A percentile compares a stretch with the other conserved stretches of the same genome.
These are phyloP conservation scores for Globisporangium okanoganense DNA, from an alignment of 352 stramenopile species.

Conservation along the genomic window DNA sequence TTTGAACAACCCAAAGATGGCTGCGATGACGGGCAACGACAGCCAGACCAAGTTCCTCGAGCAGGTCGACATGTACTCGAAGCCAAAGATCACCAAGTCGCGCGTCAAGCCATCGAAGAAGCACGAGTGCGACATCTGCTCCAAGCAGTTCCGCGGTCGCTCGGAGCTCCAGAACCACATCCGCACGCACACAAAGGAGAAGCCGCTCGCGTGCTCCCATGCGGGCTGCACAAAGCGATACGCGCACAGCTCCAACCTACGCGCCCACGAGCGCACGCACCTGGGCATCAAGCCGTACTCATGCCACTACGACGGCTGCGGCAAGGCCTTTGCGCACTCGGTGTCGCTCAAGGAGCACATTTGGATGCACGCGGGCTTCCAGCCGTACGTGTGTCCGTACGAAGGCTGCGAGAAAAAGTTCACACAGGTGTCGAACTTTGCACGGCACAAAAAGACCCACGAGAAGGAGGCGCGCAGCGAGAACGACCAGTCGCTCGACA, in stretches of 20 bases:
- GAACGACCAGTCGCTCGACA: constrained; percentile 42
- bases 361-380: constrained; percentile 88
- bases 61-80: constrained; percentile 88
- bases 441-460: constrained; percentile 85
- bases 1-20: constrained; percentile 70
- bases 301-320: constrained; percentile 87
- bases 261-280: constrained; percentile 90
- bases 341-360: constrained; percentile 92
- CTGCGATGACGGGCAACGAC: constrained; percentile 62
- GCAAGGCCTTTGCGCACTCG: constrained; percentile 88
- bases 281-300: constrained; percentile 88
- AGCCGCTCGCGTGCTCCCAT: constrained; percentile 87
- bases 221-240: constrained; percentile 86
- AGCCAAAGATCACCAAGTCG: constrained; percentile 84
- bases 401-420: constrained; percentile 89
- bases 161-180: constrained; percentile 88
- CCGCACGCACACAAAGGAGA: constrained; percentile 88
- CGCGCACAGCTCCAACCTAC: constrained; percentile 88
- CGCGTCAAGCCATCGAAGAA: constrained; percentile 85
- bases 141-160: constrained; percentile 80
- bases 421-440: constrained; percentile 86
- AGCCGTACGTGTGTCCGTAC: constrained; percentile 90
- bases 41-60: constrained; percentile 86
- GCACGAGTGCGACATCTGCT: constrained; percentile 82
- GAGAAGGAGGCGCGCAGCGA: constrained; percentile 68